Evolutionary conservation across 225 moss, liverwort and hornwort species (phyloP).

Genomic region (Antitrichia curtipendula): DNA sequence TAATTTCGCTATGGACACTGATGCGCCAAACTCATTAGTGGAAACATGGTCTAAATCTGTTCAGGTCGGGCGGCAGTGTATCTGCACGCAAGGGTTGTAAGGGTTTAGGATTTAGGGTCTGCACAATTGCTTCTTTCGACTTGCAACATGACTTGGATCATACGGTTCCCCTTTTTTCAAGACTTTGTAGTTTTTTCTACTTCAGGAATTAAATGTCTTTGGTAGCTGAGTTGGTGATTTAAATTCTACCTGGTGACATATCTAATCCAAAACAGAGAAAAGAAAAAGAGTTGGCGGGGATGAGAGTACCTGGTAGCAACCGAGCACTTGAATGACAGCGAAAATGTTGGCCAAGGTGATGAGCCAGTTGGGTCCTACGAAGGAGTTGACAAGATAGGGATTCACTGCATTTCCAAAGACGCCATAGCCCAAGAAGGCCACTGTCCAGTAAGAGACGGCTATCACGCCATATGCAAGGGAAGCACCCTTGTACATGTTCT

Average conservation of each 20-base stretch:
- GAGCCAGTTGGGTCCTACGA: slow-evolving; percentile 35
- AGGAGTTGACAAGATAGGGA: slow-evolving; percentile 48
- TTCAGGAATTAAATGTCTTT: too few relatives aligned
- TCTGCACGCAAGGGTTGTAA: background rate
- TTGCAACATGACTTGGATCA: background rate
- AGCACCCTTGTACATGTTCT: slow-evolving; percentile 57
- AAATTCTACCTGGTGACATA: too few relatives aligned
- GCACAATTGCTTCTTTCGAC: background rate
- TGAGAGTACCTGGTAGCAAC: slow-evolving; percentile 54
- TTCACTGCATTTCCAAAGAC: slow-evolving; percentile 46
- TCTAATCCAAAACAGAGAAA: background rate
- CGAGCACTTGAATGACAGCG: slow-evolving; percentile 54
- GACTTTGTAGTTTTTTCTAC: background rate
- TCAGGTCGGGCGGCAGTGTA: background rate
- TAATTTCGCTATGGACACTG: background rate
- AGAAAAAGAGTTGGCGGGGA: background rate
- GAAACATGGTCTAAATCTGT: background rate
- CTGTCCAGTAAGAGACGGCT: slow-evolving; percentile 55
- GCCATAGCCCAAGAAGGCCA: slow-evolving; percentile 60
- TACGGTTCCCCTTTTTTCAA: background rate
- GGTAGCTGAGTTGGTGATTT: background rate
- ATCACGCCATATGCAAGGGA: slow-evolving; percentile 43
- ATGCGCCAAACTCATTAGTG: background rate
- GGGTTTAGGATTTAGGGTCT: background rate
- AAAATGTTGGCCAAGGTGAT: slow-evolving; percentile 48